These are phyloP conservation scores for Knufia fluminis DNA, from an alignment of 2,329 filamentous ascomycete species.

Conservation along the genomic window DNA sequence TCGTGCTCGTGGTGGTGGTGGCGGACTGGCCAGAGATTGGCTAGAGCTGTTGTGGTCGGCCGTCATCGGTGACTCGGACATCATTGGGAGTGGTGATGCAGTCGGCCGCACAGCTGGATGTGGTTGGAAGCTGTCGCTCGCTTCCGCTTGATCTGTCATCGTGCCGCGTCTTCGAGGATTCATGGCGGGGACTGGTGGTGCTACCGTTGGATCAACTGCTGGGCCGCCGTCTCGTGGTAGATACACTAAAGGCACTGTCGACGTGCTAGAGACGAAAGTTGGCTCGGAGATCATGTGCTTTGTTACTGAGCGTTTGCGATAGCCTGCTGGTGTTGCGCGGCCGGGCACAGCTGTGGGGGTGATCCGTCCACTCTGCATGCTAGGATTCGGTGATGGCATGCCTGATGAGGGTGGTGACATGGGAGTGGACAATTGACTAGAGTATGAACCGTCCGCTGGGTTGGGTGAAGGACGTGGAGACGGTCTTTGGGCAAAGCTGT, in stretches of 20 bases:
- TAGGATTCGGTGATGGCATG: constrained; percentile 32
- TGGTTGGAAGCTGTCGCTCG: constrained; percentile 7
- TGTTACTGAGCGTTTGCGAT: constrained; percentile 49
- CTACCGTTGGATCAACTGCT: constrained; percentile 15
- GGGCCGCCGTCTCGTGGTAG: constrained; percentile 25
- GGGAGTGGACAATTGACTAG: background rate
- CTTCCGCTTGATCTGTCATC: constrained; percentile 29
- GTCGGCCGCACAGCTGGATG: background rate
- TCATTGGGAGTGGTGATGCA: background rate
- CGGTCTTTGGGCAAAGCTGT: constrained; percentile 17
- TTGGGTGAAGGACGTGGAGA: constrained; percentile 11
- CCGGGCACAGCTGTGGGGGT: constrained; percentile 21
- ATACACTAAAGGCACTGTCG: constrained; percentile 49
- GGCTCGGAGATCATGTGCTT: constrained; percentile 57
- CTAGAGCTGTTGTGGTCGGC: constrained; percentile 10
- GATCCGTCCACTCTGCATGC: constrained; percentile 38
- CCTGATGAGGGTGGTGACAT: constrained; percentile 11
- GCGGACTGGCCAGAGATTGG: constrained; percentile 3
- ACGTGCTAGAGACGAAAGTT: constrained; percentile 43
- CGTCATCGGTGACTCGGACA: constrained; percentile 11
- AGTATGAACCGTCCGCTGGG: background rate
- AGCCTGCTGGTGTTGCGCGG: constrained; percentile 15
- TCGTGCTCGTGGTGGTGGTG: constrained; percentile 25
- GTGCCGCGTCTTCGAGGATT: constrained; percentile 49
- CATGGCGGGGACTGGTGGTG: constrained; percentile 50